These are phyloP conservation scores for Puccinia horiana DNA, from an alignment of 1,284 basidiomycete genomes.

Conservation along the genomic window DNA sequence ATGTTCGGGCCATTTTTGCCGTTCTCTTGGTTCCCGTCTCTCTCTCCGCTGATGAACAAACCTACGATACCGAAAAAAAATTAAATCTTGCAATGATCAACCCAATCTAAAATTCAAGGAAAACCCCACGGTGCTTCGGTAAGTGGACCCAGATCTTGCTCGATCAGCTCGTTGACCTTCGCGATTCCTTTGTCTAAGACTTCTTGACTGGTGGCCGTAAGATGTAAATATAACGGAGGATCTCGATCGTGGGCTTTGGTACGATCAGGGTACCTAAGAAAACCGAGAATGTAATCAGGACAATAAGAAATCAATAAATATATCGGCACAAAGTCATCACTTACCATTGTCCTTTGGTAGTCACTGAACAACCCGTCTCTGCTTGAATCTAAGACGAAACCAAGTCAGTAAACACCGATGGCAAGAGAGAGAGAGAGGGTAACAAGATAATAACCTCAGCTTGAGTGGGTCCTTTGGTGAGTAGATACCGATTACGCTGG, in stretches of 20 bases:
- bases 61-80: background rate
- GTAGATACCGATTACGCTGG: slow-evolving; percentile 86
- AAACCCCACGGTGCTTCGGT: slow-evolving; percentile 76
- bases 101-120: background rate
- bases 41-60: slow-evolving; percentile 29
- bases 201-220: slow-evolving; percentile 79
- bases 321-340: background rate
- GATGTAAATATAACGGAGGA: slow-evolving; percentile 90
- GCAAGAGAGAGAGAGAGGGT: background rate
- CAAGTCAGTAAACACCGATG: background rate
- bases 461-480: slow-evolving; percentile 95
- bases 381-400: slow-evolving; percentile 66
- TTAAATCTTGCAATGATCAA: background rate
- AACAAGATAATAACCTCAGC: slow-evolving; percentile 63
- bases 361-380: slow-evolving; percentile 83
- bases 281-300: no score
- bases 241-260: slow-evolving; percentile 84
- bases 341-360: slow-evolving; percentile 87
- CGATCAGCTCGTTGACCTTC: slow-evolving; percentile 81
- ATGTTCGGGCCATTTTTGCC: slow-evolving; percentile 93
- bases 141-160: slow-evolving; percentile 79
- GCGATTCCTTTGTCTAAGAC: slow-evolving; percentile 76
- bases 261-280: slow-evolving; percentile 72
- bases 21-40: slow-evolving; percentile 52
- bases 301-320: background rate